A percentile compares a stretch with the other conserved stretches of the same genome.
phyloP scores from a whole-genome alignment of 1,139 yeast genomes.

The Meyerozyma sp. region DNA sequence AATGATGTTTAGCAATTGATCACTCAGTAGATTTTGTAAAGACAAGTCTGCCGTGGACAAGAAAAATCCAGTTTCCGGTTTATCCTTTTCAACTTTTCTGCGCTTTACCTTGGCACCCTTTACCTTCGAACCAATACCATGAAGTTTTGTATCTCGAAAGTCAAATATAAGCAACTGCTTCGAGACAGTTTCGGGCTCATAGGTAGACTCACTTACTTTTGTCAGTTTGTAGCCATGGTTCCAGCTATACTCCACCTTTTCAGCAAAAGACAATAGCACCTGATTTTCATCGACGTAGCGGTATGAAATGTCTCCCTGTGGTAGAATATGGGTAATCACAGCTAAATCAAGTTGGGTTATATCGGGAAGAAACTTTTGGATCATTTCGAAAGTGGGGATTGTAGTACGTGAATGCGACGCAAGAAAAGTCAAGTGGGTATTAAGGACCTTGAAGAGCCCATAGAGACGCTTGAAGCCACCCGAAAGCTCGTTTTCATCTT shows the following conservation, averaged over 20 bases:
- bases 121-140: constrained; percentile 29
- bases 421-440: constrained; percentile 39
- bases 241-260: constrained; percentile 31
- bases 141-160: constrained; percentile 62
- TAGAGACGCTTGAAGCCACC: constrained; percentile 3
- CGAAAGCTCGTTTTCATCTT: neutral
- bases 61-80: constrained; percentile 17
- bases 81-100: constrained; percentile 6
- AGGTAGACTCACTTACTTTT: constrained; percentile 16
- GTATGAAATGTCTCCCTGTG: constrained; percentile 57
- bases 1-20: constrained; percentile 53
- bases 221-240: constrained; percentile 43
- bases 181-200: constrained; percentile 14
- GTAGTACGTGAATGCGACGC: constrained; percentile 39
- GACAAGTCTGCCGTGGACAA: constrained; percentile 19
- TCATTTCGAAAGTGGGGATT: constrained; percentile 33
- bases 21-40: constrained; percentile 20
- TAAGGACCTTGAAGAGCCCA: constrained; percentile 26
- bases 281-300: constrained; percentile 76
- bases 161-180: constrained; percentile 67
- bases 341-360: constrained; percentile 53
- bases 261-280: constrained; percentile 30
- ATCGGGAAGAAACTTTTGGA: constrained; percentile 25
- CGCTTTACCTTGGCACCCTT: constrained; percentile 16
- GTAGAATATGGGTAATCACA: constrained; percentile 55